Conservation (phyloP, 352 stramenopile species). For the Globisporangium takayamanum region DNA sequence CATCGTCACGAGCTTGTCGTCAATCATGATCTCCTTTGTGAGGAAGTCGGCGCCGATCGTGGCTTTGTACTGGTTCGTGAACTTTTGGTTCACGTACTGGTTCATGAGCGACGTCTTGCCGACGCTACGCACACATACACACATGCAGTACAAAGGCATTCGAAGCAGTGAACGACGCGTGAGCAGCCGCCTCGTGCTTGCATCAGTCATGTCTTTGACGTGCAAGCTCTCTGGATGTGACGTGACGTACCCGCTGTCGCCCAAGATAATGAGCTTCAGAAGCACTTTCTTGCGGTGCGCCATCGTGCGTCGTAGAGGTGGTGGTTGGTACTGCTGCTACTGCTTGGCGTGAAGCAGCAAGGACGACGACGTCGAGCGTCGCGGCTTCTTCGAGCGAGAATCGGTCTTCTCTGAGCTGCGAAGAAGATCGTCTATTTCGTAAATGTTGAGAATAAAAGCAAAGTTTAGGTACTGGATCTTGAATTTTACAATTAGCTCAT, state of each 20-base stretch:
- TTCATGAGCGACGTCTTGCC: conserved; percentile 99
- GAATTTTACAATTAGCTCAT: too few species aligned
- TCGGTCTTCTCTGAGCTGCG: too few species aligned
- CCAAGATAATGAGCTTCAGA: conserved; percentile 97
- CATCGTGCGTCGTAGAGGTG: conserved; percentile 25
- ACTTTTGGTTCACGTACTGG: conserved; percentile 98
- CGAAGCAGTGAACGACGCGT: not conserved
- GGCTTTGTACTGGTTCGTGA: conserved; percentile 98
- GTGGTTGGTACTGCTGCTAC: not conserved
- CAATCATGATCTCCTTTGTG: conserved; percentile 94
- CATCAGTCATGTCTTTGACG: not conserved
- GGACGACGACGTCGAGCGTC: too few species aligned
- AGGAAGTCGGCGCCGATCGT: conserved; percentile 99
- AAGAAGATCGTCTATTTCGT: too few species aligned
- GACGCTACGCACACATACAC: conserved; percentile 59
- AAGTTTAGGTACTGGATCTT: too few species aligned
- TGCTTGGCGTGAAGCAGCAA: not conserved
- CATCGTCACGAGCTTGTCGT: conserved; percentile 95
- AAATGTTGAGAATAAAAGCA: too few species aligned
- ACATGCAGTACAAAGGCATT: not conserved
- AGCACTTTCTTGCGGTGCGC: conserved; percentile 94
- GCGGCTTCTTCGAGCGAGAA: too few species aligned
- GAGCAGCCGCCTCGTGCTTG: not conserved
- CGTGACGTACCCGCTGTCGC: conserved; percentile 92
- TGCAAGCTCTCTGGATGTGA: not conserved